phyloP scores from a whole-genome alignment of 305 asterid species.

The Fraxinus xanthoxyloides region DNA sequence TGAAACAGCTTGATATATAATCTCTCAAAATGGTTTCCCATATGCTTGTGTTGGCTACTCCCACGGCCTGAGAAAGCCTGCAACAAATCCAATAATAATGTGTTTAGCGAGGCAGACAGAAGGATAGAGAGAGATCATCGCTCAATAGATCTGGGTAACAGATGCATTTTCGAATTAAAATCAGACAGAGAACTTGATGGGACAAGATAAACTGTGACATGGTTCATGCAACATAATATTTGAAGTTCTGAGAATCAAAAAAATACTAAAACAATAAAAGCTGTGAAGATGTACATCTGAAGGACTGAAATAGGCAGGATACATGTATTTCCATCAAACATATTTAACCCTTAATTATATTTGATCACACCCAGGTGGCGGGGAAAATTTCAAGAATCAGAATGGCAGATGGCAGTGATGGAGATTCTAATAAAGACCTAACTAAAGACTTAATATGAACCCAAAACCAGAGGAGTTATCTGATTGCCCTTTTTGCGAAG shows the following conservation, averaged over 20 bases:
- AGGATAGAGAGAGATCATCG: neutral
- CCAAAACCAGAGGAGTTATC: neutral
- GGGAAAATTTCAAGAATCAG: neutral
- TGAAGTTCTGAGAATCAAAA: neutral
- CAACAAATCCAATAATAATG: neutral
- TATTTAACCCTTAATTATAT: neutral
- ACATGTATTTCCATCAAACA: neutral
- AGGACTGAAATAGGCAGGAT: neutral
- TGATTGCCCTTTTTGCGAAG: neutral
- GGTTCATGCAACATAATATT: neutral
- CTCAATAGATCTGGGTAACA: neutral
- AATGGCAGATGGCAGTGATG: neutral
- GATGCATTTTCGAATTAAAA: neutral
- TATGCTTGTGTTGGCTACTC: slow-evolving; percentile 43
- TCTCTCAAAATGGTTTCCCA: slow-evolving; percentile 40
- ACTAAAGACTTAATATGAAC: neutral
- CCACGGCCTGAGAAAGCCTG: slow-evolving; percentile 44
- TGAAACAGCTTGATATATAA: neutral
- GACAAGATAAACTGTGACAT: neutral
- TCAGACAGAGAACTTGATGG: neutral
- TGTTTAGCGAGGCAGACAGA: neutral
- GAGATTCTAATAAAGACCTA: neutral
- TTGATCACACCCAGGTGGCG: neutral
- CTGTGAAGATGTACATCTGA: neutral
- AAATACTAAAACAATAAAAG: neutral